Evolutionary conservation across 176 grass and related monocot genomes (phyloP).

Genomic region (Lolium rigidum): DNA sequence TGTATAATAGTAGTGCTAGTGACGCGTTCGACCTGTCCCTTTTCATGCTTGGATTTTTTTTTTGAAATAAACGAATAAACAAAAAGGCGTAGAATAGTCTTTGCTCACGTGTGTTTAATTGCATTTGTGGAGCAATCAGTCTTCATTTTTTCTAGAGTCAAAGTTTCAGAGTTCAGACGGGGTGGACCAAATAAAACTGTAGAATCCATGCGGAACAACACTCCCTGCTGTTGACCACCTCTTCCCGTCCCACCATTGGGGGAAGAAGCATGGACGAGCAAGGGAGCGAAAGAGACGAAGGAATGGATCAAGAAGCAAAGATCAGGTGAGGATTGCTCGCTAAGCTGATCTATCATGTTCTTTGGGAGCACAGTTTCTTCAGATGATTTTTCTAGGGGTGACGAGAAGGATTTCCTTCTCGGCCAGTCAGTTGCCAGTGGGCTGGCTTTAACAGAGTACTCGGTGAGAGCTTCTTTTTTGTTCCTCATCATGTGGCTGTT

Average conservation of each 20-base stretch:
- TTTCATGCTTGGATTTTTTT: background rate
- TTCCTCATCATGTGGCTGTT: background rate
- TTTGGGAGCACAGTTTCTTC: background rate
- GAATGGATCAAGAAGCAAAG: background rate
- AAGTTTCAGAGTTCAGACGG: conserved; percentile 36
- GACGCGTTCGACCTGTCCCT: background rate
- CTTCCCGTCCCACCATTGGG: background rate
- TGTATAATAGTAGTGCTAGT: background rate
- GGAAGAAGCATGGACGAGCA: background rate
- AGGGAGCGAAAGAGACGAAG: background rate
- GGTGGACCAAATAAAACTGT: conserved; percentile 42
- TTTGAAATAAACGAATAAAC: background rate
- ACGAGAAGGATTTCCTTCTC: background rate
- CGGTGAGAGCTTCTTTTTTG: background rate
- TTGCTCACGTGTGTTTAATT: conserved; percentile 4
- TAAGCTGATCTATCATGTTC: background rate
- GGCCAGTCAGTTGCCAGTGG: too few species aligned
- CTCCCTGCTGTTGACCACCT: conserved; percentile 54
- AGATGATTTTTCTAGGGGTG: background rate
- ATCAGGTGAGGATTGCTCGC: conserved; percentile 22
- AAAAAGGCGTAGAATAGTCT: background rate
- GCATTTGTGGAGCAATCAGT: background rate
- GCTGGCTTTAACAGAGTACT: background rate
- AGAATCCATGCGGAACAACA: conserved; percentile 46
- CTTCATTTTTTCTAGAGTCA: conserved; percentile 10